Base-by-base conservation (phyloP, 2,329 filamentous ascomycete species). In the Fusarium pseudograminearum region DNA sequence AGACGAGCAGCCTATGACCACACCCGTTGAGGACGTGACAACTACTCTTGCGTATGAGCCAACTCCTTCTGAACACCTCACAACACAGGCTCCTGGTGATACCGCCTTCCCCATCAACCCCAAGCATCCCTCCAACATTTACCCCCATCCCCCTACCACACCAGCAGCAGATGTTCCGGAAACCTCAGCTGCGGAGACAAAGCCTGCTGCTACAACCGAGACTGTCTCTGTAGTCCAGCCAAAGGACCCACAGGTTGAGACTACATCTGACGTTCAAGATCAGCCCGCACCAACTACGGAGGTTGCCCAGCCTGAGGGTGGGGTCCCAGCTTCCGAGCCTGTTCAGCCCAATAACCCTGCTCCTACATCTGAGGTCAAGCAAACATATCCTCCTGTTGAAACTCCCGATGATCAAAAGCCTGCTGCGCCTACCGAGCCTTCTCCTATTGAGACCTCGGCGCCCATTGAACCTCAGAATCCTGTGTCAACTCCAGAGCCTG, bases 161-260 rank as follows among this genome's bases (percentile, higher is more conserved):
- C 33, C 42, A 26, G 41, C 16, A 20, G 56, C 24, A n/a, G 28
- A 57, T 7, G 16, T 52, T 10, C 47, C 62, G 11, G 60, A 36
- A 28, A 59, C 51, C 24, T 57, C 67, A 16, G 28, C 56, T 10
- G 28, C 24, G 4, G 59, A 46, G 48, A 51, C 69, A 26, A 41
- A 46, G 18, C 42, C 61, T 36, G 41, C 61, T 15, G 57, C 34
- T n/a, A 70, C 60, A 10, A 73, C 70, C 28, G 22, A 51, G 42
- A 66, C 60, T 8, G 66, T 70, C 48, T 69, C 72, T 42, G 57
- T 73, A 22, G 56, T 26, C 18, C 46, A 74, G n/a, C 72, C 72
- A 14, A 33, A 56, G 8, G 45, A 61, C 5, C 65, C 72, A 4
- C 44, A 46, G 7, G 26, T 45, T 16, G 38, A 46, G 36, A 61